phyloP scores from a whole-genome alignment of 768 basidiomycete genomes.

The Hortiboletus campestris region DNA sequence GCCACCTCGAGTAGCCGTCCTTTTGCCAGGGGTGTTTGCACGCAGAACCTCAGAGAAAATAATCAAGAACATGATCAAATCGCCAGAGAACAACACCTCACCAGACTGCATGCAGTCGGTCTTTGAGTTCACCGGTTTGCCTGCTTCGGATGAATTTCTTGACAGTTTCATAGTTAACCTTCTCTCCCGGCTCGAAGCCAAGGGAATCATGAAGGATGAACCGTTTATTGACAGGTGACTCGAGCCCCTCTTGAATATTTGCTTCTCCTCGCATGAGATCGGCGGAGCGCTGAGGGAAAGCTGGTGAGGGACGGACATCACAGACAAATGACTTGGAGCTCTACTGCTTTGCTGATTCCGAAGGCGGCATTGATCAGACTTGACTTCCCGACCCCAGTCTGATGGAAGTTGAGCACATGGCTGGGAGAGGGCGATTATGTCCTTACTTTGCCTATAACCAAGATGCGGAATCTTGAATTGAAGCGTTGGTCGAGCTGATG shows the following conservation, averaged over 20 bases:
- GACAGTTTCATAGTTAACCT: no score
- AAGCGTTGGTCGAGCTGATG: background rate
- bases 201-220: no score
- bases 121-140: no score
- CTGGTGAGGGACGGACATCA: background rate
- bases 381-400: background rate
- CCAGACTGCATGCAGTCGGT: no score
- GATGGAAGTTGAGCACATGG: background rate
- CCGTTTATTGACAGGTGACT: no score
- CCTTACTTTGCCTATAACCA: background rate
- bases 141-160: no score
- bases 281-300: background rate
- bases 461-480: slow-evolving; percentile 7
- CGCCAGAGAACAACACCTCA: no score
- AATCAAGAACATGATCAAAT: no score
- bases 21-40: background rate
- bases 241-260: no score
- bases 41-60: background rate
- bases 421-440: no score
- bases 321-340: background rate
- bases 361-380: background rate
- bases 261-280: background rate
- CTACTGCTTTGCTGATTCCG: background rate
- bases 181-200: no score
- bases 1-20: background rate